Conservation (phyloP, 495 filamentous ascomycete genomes). For the Podospora bellae-mahoneyi region DNA sequence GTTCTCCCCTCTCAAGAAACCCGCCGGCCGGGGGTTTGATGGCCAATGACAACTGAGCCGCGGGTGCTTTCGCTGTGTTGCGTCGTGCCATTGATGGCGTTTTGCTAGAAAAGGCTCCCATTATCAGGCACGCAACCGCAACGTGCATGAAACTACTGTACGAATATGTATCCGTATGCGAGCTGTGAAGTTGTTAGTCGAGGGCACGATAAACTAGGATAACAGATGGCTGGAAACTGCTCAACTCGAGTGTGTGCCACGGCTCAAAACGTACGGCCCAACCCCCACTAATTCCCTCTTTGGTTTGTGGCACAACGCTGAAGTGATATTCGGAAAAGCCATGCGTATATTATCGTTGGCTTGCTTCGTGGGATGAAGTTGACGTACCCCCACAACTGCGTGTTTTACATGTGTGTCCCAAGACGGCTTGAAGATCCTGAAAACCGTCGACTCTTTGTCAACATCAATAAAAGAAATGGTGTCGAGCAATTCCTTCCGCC, state of each 20-base stretch:
- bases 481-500: background rate
- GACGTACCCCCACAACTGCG: background rate
- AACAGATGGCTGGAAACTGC: background rate
- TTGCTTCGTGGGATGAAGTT: background rate
- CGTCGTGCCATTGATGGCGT: background rate
- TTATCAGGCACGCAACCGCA: background rate
- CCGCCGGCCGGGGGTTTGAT: background rate
- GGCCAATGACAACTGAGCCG: background rate
- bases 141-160: background rate
- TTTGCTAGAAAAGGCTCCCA: background rate
- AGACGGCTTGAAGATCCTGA: background rate
- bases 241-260: background rate
- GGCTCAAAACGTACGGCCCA: background rate
- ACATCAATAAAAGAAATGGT: constrained; percentile 1
- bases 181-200: background rate
- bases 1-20: background rate
- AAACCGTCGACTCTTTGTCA: background rate
- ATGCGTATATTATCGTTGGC: background rate
- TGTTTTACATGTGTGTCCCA: background rate
- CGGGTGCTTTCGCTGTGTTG: background rate
- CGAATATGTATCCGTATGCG: background rate
- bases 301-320: background rate
- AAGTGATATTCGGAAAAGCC: background rate
- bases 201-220: background rate
- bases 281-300: background rate